These are phyloP conservation scores for Pyrenopolyporus hunteri DNA, from an alignment of 495 filamentous ascomycete species.

Conservation along the genomic window DNA sequence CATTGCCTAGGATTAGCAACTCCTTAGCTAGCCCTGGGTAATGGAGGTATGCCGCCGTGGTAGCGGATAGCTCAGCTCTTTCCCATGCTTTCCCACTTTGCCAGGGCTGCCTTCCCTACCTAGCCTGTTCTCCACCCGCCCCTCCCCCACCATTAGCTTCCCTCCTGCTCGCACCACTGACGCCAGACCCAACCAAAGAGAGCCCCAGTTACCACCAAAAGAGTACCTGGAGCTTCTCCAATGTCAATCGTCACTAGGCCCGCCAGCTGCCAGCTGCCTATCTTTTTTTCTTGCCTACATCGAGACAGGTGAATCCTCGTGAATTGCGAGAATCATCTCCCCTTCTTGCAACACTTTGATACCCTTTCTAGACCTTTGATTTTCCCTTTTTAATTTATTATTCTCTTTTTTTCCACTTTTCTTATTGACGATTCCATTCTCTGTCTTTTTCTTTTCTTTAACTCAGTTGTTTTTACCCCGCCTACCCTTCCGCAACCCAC, in stretches of 20 bases:
- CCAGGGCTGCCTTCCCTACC: slow-evolving; percentile 28
- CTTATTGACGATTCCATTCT: slow-evolving; percentile 1
- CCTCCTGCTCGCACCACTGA: slow-evolving; percentile 29
- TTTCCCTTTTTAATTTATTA: slow-evolving; percentile 1
- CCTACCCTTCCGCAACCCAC: slow-evolving; percentile 39
- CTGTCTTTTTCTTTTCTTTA: slow-evolving; percentile 5
- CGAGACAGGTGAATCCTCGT: slow-evolving; percentile 22
- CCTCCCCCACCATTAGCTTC: slow-evolving; percentile 38
- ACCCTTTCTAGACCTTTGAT: slow-evolving; percentile 10
- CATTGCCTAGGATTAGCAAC: slow-evolving; percentile 5
- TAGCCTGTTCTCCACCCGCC: slow-evolving; percentile 32
- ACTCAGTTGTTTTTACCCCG: slow-evolving; percentile 32
- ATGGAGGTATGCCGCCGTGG: slow-evolving; percentile 6
- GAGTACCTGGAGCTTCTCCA: slow-evolving; percentile 38
- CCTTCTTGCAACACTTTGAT: slow-evolving; percentile 26
- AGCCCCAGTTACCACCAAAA: slow-evolving; percentile 26
- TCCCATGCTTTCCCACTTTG: slow-evolving; percentile 11
- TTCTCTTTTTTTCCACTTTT: slow-evolving; percentile 5
- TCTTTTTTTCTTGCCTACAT: slow-evolving; percentile 1
- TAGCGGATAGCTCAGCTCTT: slow-evolving; percentile 21
- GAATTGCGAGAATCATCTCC: slow-evolving; percentile 20
- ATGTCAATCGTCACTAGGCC: slow-evolving; percentile 28
- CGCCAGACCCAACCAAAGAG: slow-evolving; percentile 27
- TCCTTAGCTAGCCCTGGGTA: slow-evolving; percentile 1
- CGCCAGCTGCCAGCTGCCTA: slow-evolving; percentile 13